Evolutionary conservation across 257 asterid species (phyloP), one percentile per base, ranked within the genome.

Genomic region (Solanum sejunctum): DNA sequence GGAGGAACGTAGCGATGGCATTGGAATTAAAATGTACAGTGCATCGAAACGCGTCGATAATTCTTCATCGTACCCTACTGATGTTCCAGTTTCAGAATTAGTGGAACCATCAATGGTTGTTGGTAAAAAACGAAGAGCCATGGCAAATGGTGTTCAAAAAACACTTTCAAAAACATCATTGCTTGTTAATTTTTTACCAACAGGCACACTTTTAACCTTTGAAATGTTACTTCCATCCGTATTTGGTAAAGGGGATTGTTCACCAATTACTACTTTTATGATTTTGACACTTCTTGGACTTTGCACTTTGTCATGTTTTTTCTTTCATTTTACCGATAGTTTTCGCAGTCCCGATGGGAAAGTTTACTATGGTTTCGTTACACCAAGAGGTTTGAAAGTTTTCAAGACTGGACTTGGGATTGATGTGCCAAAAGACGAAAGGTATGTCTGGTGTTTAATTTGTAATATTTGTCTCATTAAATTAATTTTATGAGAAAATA

Each of bases 281-380:
- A 93, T 93, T 87, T 89, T 89, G 84, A 1, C 90, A 28, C 88
- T 96, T 15, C 88, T 96, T n/a, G 87, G 83, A 39, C 87, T 94
- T 18, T 94, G 98, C 88, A 84, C 91, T 3, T 92, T 93, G 26
- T 95, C 97, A 0, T 96, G 99, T 90, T 96, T 96, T 88, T 96
- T 96, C 93, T 96, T 96, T 84, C 98, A 96, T 89, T 96, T 96
- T 91, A 96, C 98, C 0, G 99, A 96, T 87, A 93, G 98, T 75
- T 96, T 94, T 87, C 92, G 91, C 16, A 93, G 94, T 26, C 94
- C 93, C 0, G 95, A 94, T 36, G 98, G 98, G 49, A 96, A 93
- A 56, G 83, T 93, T 41, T 92, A 93, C 86, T 93, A 96, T 81
- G 99, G 98, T 11, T 94, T 96, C 26, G 99, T 94, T 8, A 93